Conservation (phyloP, 2,329 filamentous ascomycete genomes). For the Penicillium freii region DNA sequence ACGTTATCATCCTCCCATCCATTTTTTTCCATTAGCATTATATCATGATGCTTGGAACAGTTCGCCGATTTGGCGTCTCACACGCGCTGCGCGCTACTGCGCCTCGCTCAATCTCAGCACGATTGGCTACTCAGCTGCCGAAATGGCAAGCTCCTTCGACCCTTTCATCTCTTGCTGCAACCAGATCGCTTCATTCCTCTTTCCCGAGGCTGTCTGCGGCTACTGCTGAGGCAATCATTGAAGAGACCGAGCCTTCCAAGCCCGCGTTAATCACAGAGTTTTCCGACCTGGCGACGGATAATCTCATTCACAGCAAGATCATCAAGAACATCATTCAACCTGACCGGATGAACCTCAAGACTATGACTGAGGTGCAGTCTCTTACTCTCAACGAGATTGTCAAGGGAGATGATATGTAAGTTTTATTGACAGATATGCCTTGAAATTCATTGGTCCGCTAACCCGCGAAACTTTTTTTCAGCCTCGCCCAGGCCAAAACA, state of each 20-base stretch:
- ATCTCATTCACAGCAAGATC: constrained; percentile 61
- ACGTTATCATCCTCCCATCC: constrained; percentile 8
- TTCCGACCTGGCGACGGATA: constrained; percentile 36
- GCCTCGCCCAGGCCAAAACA: constrained; percentile 90
- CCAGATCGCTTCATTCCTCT: constrained; percentile 33
- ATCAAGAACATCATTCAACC: constrained; percentile 62
- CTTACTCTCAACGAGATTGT: constrained; percentile 79
- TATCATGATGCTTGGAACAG: constrained; percentile 39
- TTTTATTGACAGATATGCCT: constrained; percentile 13
- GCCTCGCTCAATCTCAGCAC: constrained; percentile 29
- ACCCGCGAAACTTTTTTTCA: constrained; percentile 35
- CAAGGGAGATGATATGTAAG: constrained; percentile 78
- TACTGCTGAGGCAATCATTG: constrained; percentile 23
- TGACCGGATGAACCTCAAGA: constrained; percentile 69
- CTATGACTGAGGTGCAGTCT: constrained; percentile 90
- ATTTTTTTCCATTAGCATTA: constrained; percentile 7
- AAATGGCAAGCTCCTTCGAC: constrained; percentile 28
- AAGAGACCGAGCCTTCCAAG: constrained; percentile 12
- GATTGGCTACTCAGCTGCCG: constrained; percentile 29
- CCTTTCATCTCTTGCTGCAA: constrained; percentile 16
- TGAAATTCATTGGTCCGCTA: constrained; percentile 9
- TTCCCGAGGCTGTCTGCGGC: constrained; percentile 28
- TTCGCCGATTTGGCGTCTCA: constrained; percentile 40
- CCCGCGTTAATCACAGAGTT: constrained; percentile 37
- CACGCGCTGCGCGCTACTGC: constrained; percentile 38